phyloP scores from a whole-genome alignment of 1,284 basidiomycete species.

The Mycosarcoma mackinlayi region DNA sequence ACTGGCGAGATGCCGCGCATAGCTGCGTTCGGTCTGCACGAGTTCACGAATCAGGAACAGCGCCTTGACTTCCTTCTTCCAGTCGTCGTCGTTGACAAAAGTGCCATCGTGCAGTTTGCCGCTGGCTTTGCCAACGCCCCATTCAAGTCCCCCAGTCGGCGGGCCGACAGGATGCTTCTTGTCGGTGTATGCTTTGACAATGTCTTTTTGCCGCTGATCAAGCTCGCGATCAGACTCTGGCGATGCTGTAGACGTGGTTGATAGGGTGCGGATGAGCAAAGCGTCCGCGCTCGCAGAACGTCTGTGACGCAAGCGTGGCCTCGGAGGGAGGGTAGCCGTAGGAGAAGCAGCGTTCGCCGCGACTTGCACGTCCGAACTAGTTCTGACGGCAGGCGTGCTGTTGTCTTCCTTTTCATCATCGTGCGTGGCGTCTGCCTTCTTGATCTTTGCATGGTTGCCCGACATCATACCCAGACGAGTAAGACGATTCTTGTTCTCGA shows the following conservation, averaged over 20 bases:
- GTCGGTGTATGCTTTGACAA: slow-evolving; percentile 31
- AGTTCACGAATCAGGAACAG: slow-evolving; percentile 66
- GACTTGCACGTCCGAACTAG: neutral
- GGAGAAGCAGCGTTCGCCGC: neutral
- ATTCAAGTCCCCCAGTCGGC: slow-evolving; percentile 38
- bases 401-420: slow-evolving; percentile 8
- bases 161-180: slow-evolving; percentile 15
- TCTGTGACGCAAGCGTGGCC: slow-evolving; percentile 16
- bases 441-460: slow-evolving; percentile 29
- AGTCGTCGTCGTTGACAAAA: slow-evolving; percentile 64
- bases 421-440: slow-evolving; percentile 21
- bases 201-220: slow-evolving; percentile 49
- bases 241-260: slow-evolving; percentile 4
- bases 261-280: slow-evolving; percentile 12
- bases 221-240: slow-evolving; percentile 13
- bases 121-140: slow-evolving; percentile 56
- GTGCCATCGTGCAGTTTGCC: slow-evolving; percentile 55
- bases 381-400: neutral
- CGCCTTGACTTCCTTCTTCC: slow-evolving; percentile 66
- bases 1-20: slow-evolving; percentile 59
- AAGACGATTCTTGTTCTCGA: slow-evolving; percentile 32
- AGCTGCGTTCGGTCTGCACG: slow-evolving; percentile 65
- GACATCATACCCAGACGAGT: slow-evolving; percentile 39
- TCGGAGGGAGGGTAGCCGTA: neutral
- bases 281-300: slow-evolving; percentile 34